These are phyloP conservation scores for Entelexis paramagnoliae DNA, from an alignment of 1,139 yeast genomes.

Conservation along the genomic window DNA sequence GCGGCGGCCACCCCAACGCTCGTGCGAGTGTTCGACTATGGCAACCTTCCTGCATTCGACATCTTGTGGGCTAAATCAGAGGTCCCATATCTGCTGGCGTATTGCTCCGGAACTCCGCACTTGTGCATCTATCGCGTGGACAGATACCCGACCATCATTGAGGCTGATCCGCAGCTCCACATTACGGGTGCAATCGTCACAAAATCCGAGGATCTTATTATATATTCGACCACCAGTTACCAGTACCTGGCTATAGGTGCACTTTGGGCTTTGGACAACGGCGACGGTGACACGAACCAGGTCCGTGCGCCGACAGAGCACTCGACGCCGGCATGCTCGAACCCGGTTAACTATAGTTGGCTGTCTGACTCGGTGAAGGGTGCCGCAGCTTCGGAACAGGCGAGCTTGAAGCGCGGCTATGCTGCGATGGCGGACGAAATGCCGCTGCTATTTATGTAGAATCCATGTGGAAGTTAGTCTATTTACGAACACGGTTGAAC, in stretches of 20 bases:
- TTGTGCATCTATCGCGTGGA: background rate
- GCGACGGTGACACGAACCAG: background rate
- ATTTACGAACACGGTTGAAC: conserved; percentile 22
- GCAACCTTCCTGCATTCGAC: background rate
- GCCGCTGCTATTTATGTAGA: background rate
- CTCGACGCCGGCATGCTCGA: background rate
- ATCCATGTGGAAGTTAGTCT: no score
- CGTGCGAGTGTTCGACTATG: background rate
- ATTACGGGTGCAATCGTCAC: background rate
- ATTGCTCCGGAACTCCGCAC: background rate
- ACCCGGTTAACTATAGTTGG: background rate
- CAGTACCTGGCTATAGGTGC: background rate
- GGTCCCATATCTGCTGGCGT: background rate
- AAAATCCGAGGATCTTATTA: background rate
- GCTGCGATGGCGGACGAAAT: background rate
- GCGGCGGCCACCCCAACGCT: background rate
- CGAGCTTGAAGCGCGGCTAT: background rate
- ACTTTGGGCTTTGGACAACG: background rate
- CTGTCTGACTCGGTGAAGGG: background rate
- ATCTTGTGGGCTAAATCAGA: background rate
- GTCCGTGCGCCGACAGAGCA: background rate
- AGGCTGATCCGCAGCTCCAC: background rate
- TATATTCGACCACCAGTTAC: background rate
- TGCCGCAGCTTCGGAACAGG: background rate
- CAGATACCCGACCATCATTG: background rate